Conservation (phyloP, 306 rosid species). For the Rosa multiflora region DNA sequence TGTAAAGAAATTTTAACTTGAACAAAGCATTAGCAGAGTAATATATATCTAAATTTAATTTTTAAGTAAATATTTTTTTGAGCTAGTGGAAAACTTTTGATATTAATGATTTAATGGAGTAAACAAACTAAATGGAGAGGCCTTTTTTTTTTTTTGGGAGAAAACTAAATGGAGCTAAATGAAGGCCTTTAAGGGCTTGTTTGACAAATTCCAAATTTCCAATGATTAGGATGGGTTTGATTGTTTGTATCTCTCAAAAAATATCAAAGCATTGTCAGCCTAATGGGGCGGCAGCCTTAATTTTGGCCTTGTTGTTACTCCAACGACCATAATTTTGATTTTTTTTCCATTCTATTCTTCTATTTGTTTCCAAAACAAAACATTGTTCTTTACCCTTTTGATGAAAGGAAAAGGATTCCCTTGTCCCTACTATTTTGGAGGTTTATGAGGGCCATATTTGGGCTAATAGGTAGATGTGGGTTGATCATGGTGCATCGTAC, state of each 20-base stretch:
- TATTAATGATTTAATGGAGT: neutral
- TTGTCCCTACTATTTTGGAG: neutral
- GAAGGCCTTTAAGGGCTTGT: neutral
- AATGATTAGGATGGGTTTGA: neutral
- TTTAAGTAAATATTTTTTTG: too few relatives aligned
- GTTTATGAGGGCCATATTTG: neutral
- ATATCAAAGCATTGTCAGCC: neutral
- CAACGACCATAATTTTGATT: neutral
- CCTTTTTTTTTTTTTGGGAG: too few relatives aligned
- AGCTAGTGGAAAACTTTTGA: neutral
- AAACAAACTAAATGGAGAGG: neutral
- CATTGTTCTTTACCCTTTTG: neutral
- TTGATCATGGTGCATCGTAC: neutral
- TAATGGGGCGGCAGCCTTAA: slow-evolving; percentile 13
- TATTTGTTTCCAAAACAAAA: neutral
- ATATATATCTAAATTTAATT: too few relatives aligned
- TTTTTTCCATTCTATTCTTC: neutral
- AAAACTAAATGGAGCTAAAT: neutral
- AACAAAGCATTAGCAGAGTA: too few relatives aligned
- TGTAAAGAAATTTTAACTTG: neutral
- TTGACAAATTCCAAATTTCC: slow-evolving; percentile 13
- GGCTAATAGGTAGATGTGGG: neutral
- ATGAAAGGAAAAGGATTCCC: neutral
- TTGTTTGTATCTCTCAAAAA: neutral
- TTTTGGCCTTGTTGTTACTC: slow-evolving; percentile 23